These are phyloP conservation scores for Pyrus communis DNA, from an alignment of 306 rosid genomes.

Conservation along the genomic window DNA sequence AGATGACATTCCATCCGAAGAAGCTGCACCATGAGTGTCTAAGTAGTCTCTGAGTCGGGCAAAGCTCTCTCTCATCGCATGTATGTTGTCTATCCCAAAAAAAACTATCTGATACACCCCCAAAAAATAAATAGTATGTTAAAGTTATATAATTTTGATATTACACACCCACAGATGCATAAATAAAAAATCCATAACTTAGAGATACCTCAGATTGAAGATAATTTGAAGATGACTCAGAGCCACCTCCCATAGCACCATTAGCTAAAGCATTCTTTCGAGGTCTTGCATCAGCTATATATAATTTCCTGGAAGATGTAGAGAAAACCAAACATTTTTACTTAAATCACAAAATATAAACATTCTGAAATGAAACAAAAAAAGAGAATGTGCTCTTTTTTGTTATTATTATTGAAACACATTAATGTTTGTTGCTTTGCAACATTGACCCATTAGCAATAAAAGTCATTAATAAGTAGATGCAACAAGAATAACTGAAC, in stretches of 20 bases:
- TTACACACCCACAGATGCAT: slow-evolving; percentile 6
- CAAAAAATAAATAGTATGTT: slow-evolving; percentile 10
- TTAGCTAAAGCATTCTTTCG: slow-evolving; percentile 95
- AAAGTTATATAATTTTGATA: slow-evolving; percentile 8
- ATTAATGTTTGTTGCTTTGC: not conserved
- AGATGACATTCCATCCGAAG: slow-evolving; percentile 97
- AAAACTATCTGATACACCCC: slow-evolving; percentile 56
- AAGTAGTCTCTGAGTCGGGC: slow-evolving; percentile 85
- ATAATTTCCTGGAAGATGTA: slow-evolving; percentile 60
- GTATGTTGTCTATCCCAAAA: slow-evolving; percentile 98
- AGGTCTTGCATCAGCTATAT: slow-evolving; percentile 95
- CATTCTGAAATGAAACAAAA: not conserved
- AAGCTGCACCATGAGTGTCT: slow-evolving; percentile 76
- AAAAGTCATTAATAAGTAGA: not conserved
- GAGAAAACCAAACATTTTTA: not conserved
- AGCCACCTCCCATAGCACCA: slow-evolving; percentile 99
- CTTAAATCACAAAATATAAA: not conserved
- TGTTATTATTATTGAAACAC: not conserved
- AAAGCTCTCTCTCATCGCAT: slow-evolving; percentile 95
- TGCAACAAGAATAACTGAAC: not conserved
- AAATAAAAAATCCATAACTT: slow-evolving; percentile 20
- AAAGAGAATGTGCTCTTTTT: not conserved
- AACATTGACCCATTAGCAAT: not conserved
- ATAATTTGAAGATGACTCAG: slow-evolving; percentile 92
- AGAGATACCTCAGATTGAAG: slow-evolving; percentile 76